Conservation (phyloP, 202 grass and related monocot genomes). For the Bolboschoenoplectus hybrid region DNA sequence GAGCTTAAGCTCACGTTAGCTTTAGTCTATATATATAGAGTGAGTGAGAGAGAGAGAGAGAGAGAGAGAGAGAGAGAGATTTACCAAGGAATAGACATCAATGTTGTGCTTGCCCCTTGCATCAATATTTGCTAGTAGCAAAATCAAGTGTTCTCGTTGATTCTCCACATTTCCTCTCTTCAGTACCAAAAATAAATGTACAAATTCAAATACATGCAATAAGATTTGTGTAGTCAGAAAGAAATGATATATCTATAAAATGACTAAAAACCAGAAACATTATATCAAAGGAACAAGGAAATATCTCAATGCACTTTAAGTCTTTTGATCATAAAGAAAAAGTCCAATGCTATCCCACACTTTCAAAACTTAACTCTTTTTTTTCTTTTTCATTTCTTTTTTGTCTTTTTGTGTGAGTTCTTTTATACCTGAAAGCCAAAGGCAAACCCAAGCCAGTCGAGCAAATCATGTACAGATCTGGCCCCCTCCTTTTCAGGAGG, state of each 20-base stretch:
- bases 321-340: background rate
- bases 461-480: slow-evolving; percentile 55
- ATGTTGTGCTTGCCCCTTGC: slow-evolving; percentile 42
- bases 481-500: slow-evolving; percentile 30
- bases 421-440: slow-evolving; percentile 93
- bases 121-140: slow-evolving; percentile 92
- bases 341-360: background rate
- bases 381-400: background rate
- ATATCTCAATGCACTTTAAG: slow-evolving; percentile 18
- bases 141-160: slow-evolving; percentile 98
- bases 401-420: background rate
- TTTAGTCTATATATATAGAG: too few relatives aligned
- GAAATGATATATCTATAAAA: slow-evolving; percentile 10
- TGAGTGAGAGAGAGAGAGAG: slow-evolving; percentile 19
- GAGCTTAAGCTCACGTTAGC: too few relatives aligned
- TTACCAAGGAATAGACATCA: slow-evolving; percentile 58
- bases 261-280: background rate
- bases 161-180: slow-evolving; percentile 94
- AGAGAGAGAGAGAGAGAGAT: slow-evolving; percentile 30
- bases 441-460: slow-evolving; percentile 82
- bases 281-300: slow-evolving; percentile 3
- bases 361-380: background rate
- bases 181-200: slow-evolving; percentile 39
- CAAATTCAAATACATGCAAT: slow-evolving; percentile 38
- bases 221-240: slow-evolving; percentile 26